Conservation (phyloP, 495 filamentous ascomycete species). For the Cenococcum geophilum region DNA sequence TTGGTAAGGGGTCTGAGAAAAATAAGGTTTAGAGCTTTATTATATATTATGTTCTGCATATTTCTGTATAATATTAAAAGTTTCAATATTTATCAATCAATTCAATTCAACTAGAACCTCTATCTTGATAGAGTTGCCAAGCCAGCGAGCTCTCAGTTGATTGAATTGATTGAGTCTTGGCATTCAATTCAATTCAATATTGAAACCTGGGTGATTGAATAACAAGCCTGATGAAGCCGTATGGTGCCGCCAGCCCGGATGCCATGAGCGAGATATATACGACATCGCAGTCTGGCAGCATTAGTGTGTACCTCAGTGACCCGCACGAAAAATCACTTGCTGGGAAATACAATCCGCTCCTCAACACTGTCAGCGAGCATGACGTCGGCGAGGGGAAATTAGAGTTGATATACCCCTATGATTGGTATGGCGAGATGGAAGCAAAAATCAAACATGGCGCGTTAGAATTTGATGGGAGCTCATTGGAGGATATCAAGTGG, state of each 20-base stretch:
- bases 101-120: too few relatives aligned
- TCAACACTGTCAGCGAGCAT: conserved; percentile 17
- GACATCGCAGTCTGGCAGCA: conserved; percentile 8
- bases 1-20: too few relatives aligned
- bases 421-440: conserved; percentile 16
- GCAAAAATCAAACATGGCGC: conserved; percentile 6
- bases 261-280: conserved; percentile 14
- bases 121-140: too few relatives aligned
- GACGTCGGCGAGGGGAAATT: conserved; percentile 9
- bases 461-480: conserved; percentile 14
- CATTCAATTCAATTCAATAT: too few relatives aligned
- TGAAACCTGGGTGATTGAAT: too few relatives aligned
- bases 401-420: neutral
- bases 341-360: conserved; percentile 11
- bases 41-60: too few relatives aligned
- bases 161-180: too few relatives aligned
- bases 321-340: neutral
- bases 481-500: conserved; percentile 3
- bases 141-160: too few relatives aligned
- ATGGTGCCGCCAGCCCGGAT: conserved; percentile 2
- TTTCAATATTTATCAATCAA: too few relatives aligned
- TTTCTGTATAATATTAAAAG: too few relatives aligned
- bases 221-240: too few relatives aligned
- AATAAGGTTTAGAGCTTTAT: too few relatives aligned
- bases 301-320: neutral